These are phyloP conservation scores for Amyloporia xantha DNA, from an alignment of 768 basidiomycete genomes.

Conservation along the genomic window DNA sequence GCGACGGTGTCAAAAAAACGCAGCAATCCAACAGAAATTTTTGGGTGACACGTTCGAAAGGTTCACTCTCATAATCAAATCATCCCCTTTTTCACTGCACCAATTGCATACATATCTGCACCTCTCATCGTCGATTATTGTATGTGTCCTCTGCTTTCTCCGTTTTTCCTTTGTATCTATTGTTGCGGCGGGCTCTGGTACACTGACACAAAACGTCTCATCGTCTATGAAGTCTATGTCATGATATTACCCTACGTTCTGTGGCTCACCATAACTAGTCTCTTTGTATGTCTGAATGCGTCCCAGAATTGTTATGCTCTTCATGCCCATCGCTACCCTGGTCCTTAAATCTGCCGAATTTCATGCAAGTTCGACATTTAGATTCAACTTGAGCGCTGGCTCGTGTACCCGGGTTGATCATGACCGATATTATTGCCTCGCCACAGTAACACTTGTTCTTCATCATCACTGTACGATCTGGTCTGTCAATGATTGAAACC, in stretches of 20 bases:
- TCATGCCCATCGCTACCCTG: neutral
- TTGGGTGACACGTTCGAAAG: neutral
- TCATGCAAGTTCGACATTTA: too few species aligned
- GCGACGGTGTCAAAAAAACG: conserved; percentile 9
- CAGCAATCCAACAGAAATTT: conserved; percentile 6
- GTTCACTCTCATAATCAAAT: neutral
- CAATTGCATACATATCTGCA: conserved; percentile 14
- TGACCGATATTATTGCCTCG: too few species aligned
- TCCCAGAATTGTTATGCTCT: neutral
- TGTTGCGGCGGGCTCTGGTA: conserved; percentile 1
- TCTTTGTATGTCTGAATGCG: conserved; percentile 15
- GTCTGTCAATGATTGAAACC: conserved; percentile 56
- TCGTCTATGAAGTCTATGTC: conserved; percentile 20
- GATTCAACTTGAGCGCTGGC: too few species aligned
- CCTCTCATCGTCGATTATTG: conserved; percentile 9
- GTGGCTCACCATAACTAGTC: conserved; percentile 17
- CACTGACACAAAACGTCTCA: conserved; percentile 8
- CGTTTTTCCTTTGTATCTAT: conserved; percentile 15
- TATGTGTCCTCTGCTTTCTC: conserved; percentile 11
- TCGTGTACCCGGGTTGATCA: too few species aligned
- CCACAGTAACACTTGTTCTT: too few species aligned
- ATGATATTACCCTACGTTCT: conserved; percentile 17
- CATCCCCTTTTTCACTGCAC: neutral
- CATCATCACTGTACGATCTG: too few species aligned
- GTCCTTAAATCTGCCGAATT: too few species aligned